Base-by-base conservation (phyloP, 306 rosid genomes). In the Castanea sativa region DNA sequence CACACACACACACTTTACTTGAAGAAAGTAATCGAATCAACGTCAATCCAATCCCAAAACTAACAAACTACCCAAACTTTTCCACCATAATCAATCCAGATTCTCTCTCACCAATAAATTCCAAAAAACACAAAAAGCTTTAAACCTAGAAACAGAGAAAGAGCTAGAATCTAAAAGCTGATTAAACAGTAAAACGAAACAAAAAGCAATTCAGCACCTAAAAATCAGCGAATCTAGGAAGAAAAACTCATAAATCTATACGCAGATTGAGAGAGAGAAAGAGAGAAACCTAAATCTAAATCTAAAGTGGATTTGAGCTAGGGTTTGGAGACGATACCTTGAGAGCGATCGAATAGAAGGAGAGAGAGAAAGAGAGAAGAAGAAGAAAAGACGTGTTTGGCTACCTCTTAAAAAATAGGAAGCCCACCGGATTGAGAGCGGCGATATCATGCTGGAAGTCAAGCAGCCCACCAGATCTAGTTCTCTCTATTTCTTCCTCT, bases 171-270 rank as follows among this genome's bases (percentile, higher is more conserved):
- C 38, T 14, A 5, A 5, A 32, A 45, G 23, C 2, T 8, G 73
- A 69, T 25, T 23, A 56, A 32, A 14, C 61, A 75, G 71, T 4
- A 35, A 49, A 49, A 49, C 0, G 1, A 49, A 49, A 38, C 13
- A 27, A 8, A 27, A 8, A 49, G n/a, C 8, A 14, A 80, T 80
- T 64, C 43, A 4, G 14, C 10, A 13, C 5, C 41, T 5, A 15
- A 52, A 83, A 78, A 23, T 38, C 83, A 27, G 5, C 16, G 38
- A 82, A 88, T 32, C 80, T n/a, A 68, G 5, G 6, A 79, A n/a
- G 12, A 29, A 19, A 49, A 76, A 41, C 7, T 16, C 56, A 11
- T 89, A 91, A 94, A 91, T 91, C 97, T 89, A 83, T 25, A 56
- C 52, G 3, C 14, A 11, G 0, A 18, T 23, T 27, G 33, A 60